Conservation (phyloP, 2,329 filamentous ascomycete species). For the Ceratocystis ficicola region DNA sequence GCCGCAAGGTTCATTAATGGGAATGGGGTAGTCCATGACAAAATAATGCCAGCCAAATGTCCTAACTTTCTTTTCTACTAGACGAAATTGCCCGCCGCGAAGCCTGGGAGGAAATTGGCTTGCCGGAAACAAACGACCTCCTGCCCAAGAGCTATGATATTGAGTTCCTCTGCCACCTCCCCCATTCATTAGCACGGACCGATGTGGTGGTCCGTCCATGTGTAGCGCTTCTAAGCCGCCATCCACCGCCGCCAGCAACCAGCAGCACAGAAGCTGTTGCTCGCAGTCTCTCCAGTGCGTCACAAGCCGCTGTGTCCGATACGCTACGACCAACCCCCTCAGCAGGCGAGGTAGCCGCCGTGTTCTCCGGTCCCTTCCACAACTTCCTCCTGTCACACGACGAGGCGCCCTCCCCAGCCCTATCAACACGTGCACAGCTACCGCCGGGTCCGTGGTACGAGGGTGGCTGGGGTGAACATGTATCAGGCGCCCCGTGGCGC, state of each 20-base stretch:
- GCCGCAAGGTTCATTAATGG: no score
- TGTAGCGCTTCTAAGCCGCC: conserved; percentile 63
- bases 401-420: conserved; percentile 28
- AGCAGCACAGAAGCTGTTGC: conserved; percentile 23
- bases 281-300: conserved; percentile 12
- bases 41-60: neutral
- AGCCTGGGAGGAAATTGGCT: conserved; percentile 84
- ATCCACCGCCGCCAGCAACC: conserved; percentile 30
- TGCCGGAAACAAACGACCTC: conserved; percentile 56
- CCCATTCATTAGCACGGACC: conserved; percentile 60
- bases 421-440: conserved; percentile 26
- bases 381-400: conserved; percentile 60
- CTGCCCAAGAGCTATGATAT: conserved; percentile 69
- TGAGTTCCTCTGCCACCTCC: conserved; percentile 77
- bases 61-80: conserved; percentile 30
- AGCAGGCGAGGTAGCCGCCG: conserved; percentile 81
- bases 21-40: no score
- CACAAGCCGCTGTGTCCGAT: conserved; percentile 30
- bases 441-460: conserved; percentile 65
- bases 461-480: conserved; percentile 66
- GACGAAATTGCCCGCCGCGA: conserved; percentile 80
- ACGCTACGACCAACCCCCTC: conserved; percentile 69
- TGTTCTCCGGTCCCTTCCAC: conserved; percentile 81
- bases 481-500: conserved; percentile 60
- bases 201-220: conserved; percentile 64